Base-by-base conservation (phyloP, 192 early-diverging fungal species). In the Oehlia diaphana region DNA sequence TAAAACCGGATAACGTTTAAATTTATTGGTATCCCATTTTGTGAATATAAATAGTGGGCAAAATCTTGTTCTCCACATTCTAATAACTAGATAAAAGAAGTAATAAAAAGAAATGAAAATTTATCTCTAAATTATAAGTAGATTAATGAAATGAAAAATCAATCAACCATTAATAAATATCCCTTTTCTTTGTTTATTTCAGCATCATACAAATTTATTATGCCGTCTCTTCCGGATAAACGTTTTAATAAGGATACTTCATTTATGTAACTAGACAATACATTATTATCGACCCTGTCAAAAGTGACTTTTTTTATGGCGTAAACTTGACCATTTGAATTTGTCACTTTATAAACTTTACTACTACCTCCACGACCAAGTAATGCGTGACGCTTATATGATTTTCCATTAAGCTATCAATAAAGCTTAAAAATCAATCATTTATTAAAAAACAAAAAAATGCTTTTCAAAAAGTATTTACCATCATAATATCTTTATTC, bases 1-100 rank as follows among this genome's bases (percentile, higher is more conserved):
- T 95, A 95, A 82, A 92, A 86, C 23, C 93, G 88, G 44, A 98
- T 89, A 75, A 92, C 91, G 76, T 92, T 92, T 70, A 93, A 81
- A 47, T 92, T 90, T 79, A 93, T 83, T 0, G 90, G 85, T 73
- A 86, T 82, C 14, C 80, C 78, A 4, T 85, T 82, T 62, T 90
- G 85, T 2, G 80, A 81, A 73, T 86, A 80, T 39, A 95, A 80
- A 65, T 93, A 81, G 62, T 84, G 83, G 2, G 92, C 93, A 63
- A 99, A 81, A 77, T 98, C 96, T 10, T 92, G 93, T 79, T 98
- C 96, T 16, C 97, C 97, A 77, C 90, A 94, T 81, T 99, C 96
- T 84, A 99, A 84, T 4, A 93, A 58, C 90, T 81, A 47, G 35
- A 70, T 12, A 37, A 44, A 58, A 44, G 3, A 50, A 50, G 44